Conservation (phyloP, 116 monocot genomes). For the Trichopus zeylanicus region DNA sequence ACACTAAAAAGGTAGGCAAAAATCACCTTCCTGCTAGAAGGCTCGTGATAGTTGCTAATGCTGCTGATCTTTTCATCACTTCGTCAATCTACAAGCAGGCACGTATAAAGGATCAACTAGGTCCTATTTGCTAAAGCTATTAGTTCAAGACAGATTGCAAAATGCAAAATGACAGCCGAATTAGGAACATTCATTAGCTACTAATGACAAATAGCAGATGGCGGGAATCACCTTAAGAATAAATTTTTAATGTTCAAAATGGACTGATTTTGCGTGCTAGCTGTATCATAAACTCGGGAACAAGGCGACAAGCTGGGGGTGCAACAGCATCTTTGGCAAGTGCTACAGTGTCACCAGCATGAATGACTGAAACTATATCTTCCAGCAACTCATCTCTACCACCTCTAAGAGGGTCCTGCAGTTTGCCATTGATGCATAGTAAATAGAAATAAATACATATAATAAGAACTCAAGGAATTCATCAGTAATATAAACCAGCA, state of each 20-base stretch:
- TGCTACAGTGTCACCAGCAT: constrained; percentile 50
- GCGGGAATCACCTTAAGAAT: constrained; percentile 17
- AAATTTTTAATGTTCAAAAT: constrained; percentile 28
- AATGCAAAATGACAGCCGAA: background rate
- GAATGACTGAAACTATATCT: constrained; percentile 50
- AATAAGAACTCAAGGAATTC: background rate
- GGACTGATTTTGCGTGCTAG: constrained; percentile 81
- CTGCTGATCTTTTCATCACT: too few species aligned
- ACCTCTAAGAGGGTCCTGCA: constrained; percentile 93
- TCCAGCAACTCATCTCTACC: constrained; percentile 80
- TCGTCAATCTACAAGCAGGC: too few species aligned
- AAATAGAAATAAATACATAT: background rate
- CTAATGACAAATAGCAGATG: background rate
- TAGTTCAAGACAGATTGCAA: too few species aligned
- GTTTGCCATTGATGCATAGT: constrained; percentile 2
- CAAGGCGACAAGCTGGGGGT: constrained; percentile 50
- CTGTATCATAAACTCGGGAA: constrained; percentile 72
- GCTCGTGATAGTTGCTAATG: too few species aligned
- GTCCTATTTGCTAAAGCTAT: too few species aligned
- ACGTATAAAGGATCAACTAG: too few species aligned
- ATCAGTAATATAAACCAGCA: too few species aligned
- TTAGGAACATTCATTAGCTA: background rate
- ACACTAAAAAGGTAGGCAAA: too few species aligned
- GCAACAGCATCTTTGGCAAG: constrained; percentile 34
- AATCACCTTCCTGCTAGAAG: too few species aligned